Evolutionary conservation across 345 rosid species (phyloP).

Genomic region (Iberis pinnata): DNA sequence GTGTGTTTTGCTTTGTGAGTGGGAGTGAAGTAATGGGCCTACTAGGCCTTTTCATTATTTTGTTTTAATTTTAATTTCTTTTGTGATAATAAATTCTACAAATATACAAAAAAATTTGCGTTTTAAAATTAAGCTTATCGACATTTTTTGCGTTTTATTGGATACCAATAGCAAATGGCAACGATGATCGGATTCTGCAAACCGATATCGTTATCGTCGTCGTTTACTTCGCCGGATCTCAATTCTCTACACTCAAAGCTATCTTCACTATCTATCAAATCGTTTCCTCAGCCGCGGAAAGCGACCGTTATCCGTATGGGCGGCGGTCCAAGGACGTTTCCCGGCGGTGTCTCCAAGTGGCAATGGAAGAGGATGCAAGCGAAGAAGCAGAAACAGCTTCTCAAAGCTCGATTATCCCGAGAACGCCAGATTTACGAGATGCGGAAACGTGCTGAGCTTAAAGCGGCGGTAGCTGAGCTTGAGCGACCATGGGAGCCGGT

Average conservation of each 20-base stretch:
- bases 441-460: slow-evolving; percentile 88
- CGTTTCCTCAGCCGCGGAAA: slow-evolving; percentile 21
- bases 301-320: slow-evolving; percentile 67
- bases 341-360: slow-evolving; percentile 87
- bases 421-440: slow-evolving; percentile 88
- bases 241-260: slow-evolving; percentile 29
- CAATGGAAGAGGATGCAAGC: slow-evolving; percentile 94
- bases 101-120: no score
- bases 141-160: no score
- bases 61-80: no score
- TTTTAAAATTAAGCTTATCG: no score
- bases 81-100: no score
- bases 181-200: slow-evolving; percentile 28
- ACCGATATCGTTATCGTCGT: slow-evolving; percentile 39
- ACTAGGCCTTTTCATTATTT: no score
- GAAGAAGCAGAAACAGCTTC: slow-evolving; percentile 81
- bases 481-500: slow-evolving; percentile 89
- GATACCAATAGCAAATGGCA: slow-evolving; percentile 21
- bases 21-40: no score
- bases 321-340: slow-evolving; percentile 78
- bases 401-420: slow-evolving; percentile 61
- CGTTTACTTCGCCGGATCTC: slow-evolving; percentile 23
- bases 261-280: slow-evolving; percentile 31
- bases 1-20: no score
- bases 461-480: slow-evolving; percentile 75